Conservation (phyloP, 2,329 filamentous ascomycete species). For the Elsinoe arachidis region DNA sequence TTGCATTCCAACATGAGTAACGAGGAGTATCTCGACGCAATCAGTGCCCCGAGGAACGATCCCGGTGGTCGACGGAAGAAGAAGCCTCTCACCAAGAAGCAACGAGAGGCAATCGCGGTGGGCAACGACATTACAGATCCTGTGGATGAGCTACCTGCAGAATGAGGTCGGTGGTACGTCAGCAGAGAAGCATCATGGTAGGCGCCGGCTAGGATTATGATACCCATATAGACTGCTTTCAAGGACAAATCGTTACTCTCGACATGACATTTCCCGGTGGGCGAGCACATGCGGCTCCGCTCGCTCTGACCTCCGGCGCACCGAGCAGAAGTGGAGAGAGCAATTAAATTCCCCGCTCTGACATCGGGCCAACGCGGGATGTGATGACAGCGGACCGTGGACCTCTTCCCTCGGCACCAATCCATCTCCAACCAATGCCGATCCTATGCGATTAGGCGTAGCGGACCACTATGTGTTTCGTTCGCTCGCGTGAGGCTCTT, state of each 20-base stretch:
- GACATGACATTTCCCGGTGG: not conserved
- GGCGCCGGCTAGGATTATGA: not conserved
- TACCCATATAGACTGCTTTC: conserved; percentile 5
- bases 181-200: not conserved
- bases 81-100: conserved; percentile 23
- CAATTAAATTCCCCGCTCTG: conserved; percentile 9
- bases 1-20: conserved; percentile 49
- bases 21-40: conserved; percentile 53
- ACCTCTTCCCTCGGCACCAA: conserved; percentile 2
- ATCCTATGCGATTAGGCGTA: conserved; percentile 10
- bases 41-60: conserved; percentile 45
- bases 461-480: conserved; percentile 5
- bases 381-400: not conserved
- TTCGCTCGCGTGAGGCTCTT: conserved; percentile 2
- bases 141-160: not conserved
- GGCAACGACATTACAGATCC: conserved; percentile 15
- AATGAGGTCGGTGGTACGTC: not conserved
- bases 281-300: not conserved
- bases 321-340: not conserved
- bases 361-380: not conserved
- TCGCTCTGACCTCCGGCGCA: not conserved
- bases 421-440: not conserved
- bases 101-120: conserved; percentile 20
- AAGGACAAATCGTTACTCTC: not conserved
- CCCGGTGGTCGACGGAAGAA: conserved; percentile 30